Conservation (phyloP, 1,139 yeast genomes). For the Geotrichum reessii region DNA sequence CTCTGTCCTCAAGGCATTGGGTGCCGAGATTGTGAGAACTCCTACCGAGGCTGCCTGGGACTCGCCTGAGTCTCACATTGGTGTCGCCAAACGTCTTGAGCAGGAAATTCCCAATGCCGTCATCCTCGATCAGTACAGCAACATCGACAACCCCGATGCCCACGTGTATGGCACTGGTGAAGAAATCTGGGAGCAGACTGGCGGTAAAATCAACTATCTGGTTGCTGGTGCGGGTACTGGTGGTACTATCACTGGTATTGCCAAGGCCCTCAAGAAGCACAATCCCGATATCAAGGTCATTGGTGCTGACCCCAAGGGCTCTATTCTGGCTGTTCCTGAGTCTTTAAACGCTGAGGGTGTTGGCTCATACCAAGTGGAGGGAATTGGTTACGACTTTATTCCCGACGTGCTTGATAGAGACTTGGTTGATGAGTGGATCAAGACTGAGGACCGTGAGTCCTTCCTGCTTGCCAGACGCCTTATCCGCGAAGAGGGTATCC, state of each 20-base stretch:
- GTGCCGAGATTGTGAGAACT: constrained; percentile 87
- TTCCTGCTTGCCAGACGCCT: constrained; percentile 78
- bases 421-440: constrained; percentile 72
- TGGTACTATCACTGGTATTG: constrained; percentile 75
- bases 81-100: constrained; percentile 77
- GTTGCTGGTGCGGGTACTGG: constrained; percentile 94
- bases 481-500: constrained; percentile 78
- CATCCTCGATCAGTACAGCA: constrained; percentile 77
- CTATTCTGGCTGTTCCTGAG: constrained; percentile 78
- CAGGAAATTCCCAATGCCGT: constrained; percentile 83
- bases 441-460: constrained; percentile 79
- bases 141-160: constrained; percentile 74
- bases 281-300: constrained; percentile 56
- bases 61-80: constrained; percentile 86
- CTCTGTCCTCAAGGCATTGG: constrained; percentile 79
- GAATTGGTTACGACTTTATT: constrained; percentile 85
- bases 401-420: constrained; percentile 73
- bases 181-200: constrained; percentile 80
- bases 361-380: constrained; percentile 75
- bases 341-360: constrained; percentile 51
- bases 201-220: constrained; percentile 64
- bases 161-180: constrained; percentile 81
- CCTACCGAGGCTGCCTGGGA: constrained; percentile 95
- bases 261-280: constrained; percentile 69
- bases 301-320: constrained; percentile 86